A percentile compares a stretch with the other conserved stretches of the same genome.
Conservation (phyloP, 1,139 yeast species). For the Nadsonia commutata region DNA sequence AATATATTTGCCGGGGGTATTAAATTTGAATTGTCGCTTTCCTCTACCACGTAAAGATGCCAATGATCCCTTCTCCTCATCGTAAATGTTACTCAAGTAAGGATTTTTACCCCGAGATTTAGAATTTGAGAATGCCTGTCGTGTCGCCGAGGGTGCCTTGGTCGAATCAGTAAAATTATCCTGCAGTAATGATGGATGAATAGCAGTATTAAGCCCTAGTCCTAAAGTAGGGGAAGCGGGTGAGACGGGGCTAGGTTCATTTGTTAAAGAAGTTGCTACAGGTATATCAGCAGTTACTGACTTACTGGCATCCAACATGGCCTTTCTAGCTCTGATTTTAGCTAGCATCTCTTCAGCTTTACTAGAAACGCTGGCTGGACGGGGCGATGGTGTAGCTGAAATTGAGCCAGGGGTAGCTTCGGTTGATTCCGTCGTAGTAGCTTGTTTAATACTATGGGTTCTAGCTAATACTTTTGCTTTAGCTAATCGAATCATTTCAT, state of each 20-base stretch:
- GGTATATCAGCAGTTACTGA: background rate
- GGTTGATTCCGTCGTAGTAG: background rate
- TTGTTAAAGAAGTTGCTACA: background rate
- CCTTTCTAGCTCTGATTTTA: background rate
- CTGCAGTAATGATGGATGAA: background rate
- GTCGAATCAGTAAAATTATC: background rate
- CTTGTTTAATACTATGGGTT: background rate
- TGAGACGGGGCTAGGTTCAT: background rate
- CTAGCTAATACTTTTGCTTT: background rate
- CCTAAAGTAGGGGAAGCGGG: background rate
- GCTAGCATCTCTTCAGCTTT: background rate
- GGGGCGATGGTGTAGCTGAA: no score
- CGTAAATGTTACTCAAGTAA: background rate
- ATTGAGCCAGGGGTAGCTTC: background rate
- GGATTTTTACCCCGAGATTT: background rate
- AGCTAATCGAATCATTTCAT: background rate
- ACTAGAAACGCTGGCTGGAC: no score
- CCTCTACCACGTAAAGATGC: background rate
- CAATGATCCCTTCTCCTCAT: background rate
- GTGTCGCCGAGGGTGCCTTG: background rate
- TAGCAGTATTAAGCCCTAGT: background rate
- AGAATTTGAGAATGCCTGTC: background rate
- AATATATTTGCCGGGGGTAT: conserved; percentile 46
- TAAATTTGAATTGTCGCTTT: conserved; percentile 29
- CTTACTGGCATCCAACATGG: background rate